Evolutionary conservation across 2,329 filamentous ascomycete species (phyloP).

Genomic region (Fusarium sp.): DNA sequence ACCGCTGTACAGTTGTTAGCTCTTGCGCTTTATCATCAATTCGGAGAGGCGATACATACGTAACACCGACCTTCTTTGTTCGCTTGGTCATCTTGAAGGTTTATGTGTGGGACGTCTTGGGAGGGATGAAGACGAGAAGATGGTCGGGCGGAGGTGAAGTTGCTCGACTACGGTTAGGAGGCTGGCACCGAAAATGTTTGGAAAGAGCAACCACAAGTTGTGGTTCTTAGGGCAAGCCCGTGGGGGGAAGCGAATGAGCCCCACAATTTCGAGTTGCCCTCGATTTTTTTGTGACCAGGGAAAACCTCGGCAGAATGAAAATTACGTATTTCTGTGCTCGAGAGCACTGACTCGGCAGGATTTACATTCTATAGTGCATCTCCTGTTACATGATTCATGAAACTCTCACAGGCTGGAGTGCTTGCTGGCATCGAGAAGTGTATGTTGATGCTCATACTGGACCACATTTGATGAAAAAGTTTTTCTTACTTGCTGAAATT

Average conservation of each 20-base stretch:
- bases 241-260: slow-evolving; percentile 52
- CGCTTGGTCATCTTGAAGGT: slow-evolving; percentile 90
- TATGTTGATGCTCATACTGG: background rate
- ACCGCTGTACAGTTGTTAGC: slow-evolving; percentile 63
- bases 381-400: slow-evolving; percentile 26
- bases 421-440: background rate
- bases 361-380: background rate
- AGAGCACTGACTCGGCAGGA: slow-evolving; percentile 8
- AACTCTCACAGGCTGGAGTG: background rate
- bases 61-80: slow-evolving; percentile 98
- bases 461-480: background rate
- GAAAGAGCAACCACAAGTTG: slow-evolving; percentile 51
- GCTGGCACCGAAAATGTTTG: slow-evolving; percentile 53
- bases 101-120: slow-evolving; percentile 56
- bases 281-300: slow-evolving; percentile 38
- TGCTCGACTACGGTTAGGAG: slow-evolving; percentile 51
- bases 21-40: slow-evolving; percentile 27
- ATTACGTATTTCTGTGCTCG: background rate
- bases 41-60: slow-evolving; percentile 60
- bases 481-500: background rate
- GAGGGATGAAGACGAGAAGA: slow-evolving; percentile 53
- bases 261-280: slow-evolving; percentile 36
- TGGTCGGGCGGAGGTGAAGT: slow-evolving; percentile 52
- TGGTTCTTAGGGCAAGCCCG: slow-evolving; percentile 61
- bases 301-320: slow-evolving; percentile 76